Evolutionary conservation across 75 land plant species (phyloP).

Genomic region (Larix kaempferi): DNA sequence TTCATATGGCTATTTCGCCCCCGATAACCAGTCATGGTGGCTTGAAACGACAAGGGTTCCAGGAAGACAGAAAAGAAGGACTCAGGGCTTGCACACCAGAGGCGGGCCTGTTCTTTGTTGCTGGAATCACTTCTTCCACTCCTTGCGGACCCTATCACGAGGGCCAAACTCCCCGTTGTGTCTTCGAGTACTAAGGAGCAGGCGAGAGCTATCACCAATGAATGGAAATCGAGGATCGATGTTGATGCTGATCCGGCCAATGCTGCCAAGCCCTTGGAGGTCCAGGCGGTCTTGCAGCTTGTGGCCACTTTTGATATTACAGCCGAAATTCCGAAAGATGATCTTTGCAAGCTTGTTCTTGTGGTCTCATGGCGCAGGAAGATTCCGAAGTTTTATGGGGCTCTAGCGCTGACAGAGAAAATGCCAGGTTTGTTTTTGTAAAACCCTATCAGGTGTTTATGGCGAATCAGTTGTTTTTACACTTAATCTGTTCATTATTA

Average conservation of each 20-base stretch:
- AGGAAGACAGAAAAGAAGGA: slow-evolving; percentile 28
- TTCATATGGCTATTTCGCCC: too few species aligned
- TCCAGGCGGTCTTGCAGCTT: slow-evolving; percentile 82
- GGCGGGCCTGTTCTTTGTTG: slow-evolving; percentile 75
- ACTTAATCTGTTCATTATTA: too few species aligned
- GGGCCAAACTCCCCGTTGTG: slow-evolving; percentile 18
- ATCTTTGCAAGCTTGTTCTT: slow-evolving; percentile 80
- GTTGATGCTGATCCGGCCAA: slow-evolving; percentile 26
- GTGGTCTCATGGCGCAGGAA: slow-evolving; percentile 78
- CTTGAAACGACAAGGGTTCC: slow-evolving; percentile 30
- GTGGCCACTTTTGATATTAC: slow-evolving; percentile 83
- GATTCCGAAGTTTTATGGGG: slow-evolving; percentile 82
- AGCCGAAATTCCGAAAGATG: slow-evolving; percentile 42
- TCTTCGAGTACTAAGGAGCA: slow-evolving; percentile 22
- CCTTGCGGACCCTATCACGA: slow-evolving; percentile 62
- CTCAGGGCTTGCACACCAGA: slow-evolving; percentile 25
- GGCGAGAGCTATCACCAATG: slow-evolving; percentile 58
- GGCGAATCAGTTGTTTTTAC: background rate
- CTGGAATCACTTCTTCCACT: slow-evolving; percentile 61
- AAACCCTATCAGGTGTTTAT: background rate
- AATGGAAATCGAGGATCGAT: slow-evolving; percentile 65
- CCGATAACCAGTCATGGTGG: too few species aligned
- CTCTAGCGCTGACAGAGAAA: slow-evolving; percentile 68
- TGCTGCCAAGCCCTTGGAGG: slow-evolving; percentile 62
- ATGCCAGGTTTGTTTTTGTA: slow-evolving; percentile 60